Base-by-base conservation (phyloP, 192 early-diverging fungal species). In the Dimargaris verticillata region DNA sequence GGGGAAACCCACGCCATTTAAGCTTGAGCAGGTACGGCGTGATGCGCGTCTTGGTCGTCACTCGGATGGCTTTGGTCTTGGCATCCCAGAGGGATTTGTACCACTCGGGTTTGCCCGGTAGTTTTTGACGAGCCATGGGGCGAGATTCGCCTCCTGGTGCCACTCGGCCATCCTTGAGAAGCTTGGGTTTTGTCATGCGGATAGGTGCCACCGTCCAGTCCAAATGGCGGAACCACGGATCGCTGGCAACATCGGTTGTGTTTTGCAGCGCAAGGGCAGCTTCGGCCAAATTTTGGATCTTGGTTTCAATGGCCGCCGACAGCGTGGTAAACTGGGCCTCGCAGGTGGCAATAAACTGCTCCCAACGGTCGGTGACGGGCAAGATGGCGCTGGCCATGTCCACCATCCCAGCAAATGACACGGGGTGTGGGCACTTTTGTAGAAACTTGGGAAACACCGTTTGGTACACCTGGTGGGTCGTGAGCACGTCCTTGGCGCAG, bases 351-450 rank as follows among this genome's bases (percentile, higher is more conserved):
- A 94, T 60, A 64, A 88, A 96, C 12, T 78, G 69, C 7, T 79
- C 69, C 95, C 93, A 99, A 28, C 76, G 78, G n/a, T 77, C 69
- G 33, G 83, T 80, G 14, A 87, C 86, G 0, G 95, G 83, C 59
- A 99, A 63, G 65, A 89, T 92, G 5, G 81, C 82, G 42, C 79
- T 84, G 5, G 87, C 82, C 90, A 99, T 95, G 46, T 85, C 78
- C 54, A 94, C 54, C 64, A 89, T 86, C 0, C 95, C 95, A 3
- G 85, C 83, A 74, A 99, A 91, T 29, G 92, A 92, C 42, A 84
- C 89, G 3, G 93, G 92, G 62, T 95, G 93, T 17, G 95, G 95
- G 63, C 93, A 96, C 48, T 89, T 89, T 22, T 75, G 45, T 22
- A 69, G 62, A 66, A 85, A 98, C 41, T 70, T 71, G 22, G 87